Percentiles rank a stretch among this genome's conserved stretches.
These are phyloP conservation scores for Rhododendron ferrugineum DNA, from an alignment of 148 eudicot species.

Conservation along the genomic window DNA sequence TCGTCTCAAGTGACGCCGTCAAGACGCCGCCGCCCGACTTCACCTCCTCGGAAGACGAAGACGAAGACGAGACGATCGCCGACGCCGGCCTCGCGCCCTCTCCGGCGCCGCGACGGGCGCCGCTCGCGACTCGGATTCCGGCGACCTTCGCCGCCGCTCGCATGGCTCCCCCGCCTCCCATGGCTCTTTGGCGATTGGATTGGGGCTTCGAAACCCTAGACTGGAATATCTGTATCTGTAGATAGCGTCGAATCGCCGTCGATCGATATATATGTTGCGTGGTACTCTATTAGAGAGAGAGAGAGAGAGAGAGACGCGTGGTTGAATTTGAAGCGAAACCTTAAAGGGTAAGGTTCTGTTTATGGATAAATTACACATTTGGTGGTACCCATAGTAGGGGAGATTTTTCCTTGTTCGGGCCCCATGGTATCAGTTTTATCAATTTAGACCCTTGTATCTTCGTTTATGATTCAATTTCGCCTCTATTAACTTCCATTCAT, in stretches of 20 bases:
- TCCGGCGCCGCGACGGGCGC: slow-evolving; percentile 35
- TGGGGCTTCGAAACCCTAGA: not conserved
- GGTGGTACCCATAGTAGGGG: not conserved
- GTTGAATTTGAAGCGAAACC: not conserved
- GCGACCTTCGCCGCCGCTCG: slow-evolving; percentile 68
- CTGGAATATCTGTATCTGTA: not conserved
- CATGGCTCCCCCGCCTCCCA: slow-evolving; percentile 90
- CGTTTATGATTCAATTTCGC: not conserved
- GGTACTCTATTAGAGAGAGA: not conserved
- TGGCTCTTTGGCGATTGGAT: slow-evolving; percentile 6
- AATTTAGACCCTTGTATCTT: not conserved
- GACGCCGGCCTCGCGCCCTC: slow-evolving; percentile 18
- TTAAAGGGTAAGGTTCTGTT: not conserved
- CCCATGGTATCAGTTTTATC: not conserved
- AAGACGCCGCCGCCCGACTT: slow-evolving; percentile 21
- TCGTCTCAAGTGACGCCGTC: not conserved
- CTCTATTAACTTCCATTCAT: not conserved
- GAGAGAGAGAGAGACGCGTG: not conserved
- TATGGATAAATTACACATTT: not conserved
- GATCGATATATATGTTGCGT: too few relatives aligned
- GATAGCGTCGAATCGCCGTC: too few relatives aligned
- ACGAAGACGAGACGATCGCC: slow-evolving; percentile 13
- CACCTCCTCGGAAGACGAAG: slow-evolving; percentile 22
- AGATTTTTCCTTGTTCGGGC: not conserved
- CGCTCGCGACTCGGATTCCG: slow-evolving; percentile 32